A percentile compares a stretch with the other conserved stretches of the same genome.
Evolutionary conservation across 2,329 filamentous ascomycete genomes (phyloP).

Genomic region (Fusarium torreyae): DNA sequence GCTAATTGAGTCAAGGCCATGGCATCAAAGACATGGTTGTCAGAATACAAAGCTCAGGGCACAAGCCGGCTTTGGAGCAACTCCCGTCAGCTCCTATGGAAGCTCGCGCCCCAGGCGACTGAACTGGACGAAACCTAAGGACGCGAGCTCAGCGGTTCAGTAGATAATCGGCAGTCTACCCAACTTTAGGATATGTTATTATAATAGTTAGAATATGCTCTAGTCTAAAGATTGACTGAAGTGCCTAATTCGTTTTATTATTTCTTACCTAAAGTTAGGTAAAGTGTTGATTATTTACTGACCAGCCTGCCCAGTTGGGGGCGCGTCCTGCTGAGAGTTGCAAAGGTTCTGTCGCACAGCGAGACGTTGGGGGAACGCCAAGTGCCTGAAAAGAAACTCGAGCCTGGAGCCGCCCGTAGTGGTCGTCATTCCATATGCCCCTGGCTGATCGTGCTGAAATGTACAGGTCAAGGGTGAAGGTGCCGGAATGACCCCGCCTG

Average conservation of each 20-base stretch:
- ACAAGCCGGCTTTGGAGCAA: background rate
- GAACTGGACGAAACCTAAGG: background rate
- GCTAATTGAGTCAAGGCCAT: conserved; percentile 7
- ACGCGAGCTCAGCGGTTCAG: background rate
- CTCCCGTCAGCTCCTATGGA: too few species aligned
- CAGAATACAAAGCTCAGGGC: background rate
- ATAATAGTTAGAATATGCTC: too few species aligned
- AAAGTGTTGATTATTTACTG: too few species aligned
- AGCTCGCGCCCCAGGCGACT: background rate
- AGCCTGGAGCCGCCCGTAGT: conserved; percentile 26
- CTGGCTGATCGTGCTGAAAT: conserved; percentile 49
- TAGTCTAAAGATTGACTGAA: too few species aligned
- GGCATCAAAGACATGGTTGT: conserved; percentile 12
- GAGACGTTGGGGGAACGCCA: conserved; percentile 30
- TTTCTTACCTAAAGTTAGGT: too few species aligned
- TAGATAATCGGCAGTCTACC: too few species aligned
- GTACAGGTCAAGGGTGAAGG: conserved; percentile 50
- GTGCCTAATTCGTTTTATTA: too few species aligned
- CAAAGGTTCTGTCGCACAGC: conserved; percentile 33
- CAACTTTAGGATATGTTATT: too few species aligned
- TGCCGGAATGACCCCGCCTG: conserved; percentile 51
- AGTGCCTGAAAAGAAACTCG: conserved; percentile 39
- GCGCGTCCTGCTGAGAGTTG: conserved; percentile 29
- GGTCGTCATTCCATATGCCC: conserved; percentile 41
- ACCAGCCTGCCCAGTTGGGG: background rate